Conservation (phyloP, 768 basidiomycete species). For the Pilatotrama ljubarskyi region DNA sequence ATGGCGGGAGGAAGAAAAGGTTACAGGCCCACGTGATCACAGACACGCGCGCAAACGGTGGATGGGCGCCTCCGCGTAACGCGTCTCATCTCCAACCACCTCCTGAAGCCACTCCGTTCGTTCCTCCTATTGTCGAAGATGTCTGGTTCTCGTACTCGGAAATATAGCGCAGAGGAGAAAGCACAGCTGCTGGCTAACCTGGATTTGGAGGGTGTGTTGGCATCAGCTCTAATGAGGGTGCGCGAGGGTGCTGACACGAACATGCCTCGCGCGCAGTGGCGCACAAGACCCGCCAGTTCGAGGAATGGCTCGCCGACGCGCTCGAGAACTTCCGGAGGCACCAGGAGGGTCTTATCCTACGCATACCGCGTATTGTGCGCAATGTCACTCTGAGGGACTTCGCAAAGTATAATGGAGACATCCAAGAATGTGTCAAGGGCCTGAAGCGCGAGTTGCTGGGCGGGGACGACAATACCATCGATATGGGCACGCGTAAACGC, state of each 20-base stretch:
- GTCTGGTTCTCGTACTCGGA: slow-evolving; percentile 25
- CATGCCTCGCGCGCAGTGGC: slow-evolving; percentile 47
- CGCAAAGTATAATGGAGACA: slow-evolving; percentile 75
- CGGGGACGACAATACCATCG: slow-evolving; percentile 53
- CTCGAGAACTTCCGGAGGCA: slow-evolving; percentile 75
- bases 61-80: slow-evolving; percentile 3
- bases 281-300: slow-evolving; percentile 72
- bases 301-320: slow-evolving; percentile 71
- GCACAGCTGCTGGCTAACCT: slow-evolving; percentile 73
- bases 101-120: neutral
- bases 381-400: slow-evolving; percentile 76
- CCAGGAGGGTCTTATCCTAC: slow-evolving; percentile 71
- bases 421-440: slow-evolving; percentile 69
- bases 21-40: slow-evolving; percentile 14
- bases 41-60: slow-evolving; percentile 7
- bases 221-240: neutral
- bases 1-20: slow-evolving; percentile 5
- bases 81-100: slow-evolving; percentile 8
- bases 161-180: slow-evolving; percentile 68
- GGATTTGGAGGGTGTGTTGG: slow-evolving; percentile 68
- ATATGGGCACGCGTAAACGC: slow-evolving; percentile 68
- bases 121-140: neutral
- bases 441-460: slow-evolving; percentile 63
- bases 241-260: slow-evolving; percentile 6
- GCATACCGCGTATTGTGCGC: slow-evolving; percentile 75